Evolutionary conservation across 257 asterid genomes (phyloP), one percentile per base, ranked within the genome.

Genomic region (Thymus quinquecostatus): DNA sequence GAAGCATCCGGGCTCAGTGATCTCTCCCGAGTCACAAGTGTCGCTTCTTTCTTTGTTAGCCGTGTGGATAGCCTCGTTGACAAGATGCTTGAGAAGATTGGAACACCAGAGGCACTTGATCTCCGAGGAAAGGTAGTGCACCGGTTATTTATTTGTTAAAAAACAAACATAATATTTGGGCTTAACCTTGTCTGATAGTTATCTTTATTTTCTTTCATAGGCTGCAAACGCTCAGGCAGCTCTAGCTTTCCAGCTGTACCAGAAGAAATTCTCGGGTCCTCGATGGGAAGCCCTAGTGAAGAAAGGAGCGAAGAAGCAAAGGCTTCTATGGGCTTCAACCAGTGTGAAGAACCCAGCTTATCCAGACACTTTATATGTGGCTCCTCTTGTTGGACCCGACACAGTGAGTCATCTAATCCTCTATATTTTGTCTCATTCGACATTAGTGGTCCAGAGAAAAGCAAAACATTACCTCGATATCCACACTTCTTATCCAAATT

Each of bases 211-310:
- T 70, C 43, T 58, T 45, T 62, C 27, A 56, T 87, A 95, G 99
- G 99, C 99, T 77, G 99, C 99, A 83, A 87, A 84, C 86, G 98
- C 99, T 61, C 99, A 95, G 86, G 99, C 99, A 45, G 96, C 82
- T 60, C 82, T 92, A 33, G 99, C 99, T 70, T 95, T 76, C 82
- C 87, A 92, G 88, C 89, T 95, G 64, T 95, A 95, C 85, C 96
- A 85, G 82, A 88, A 87, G 86, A 95, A 95, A 77, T 95, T 95
- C 85, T 95, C 99, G 50, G 99, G 99, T 44, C 96, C 96, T 48
- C 87, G 99, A 86, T 95, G 99, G 99, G 99, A 95, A 79, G 96
- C 94, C 33, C 79, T 95, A 91, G 96, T 82, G 77, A 95, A 89
- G 89, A 95, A 95, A 78, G 99, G 99, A 76, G 99, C 99, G 48